phyloP scores from a whole-genome alignment of 108 stramenopile genomes.

The Fragilaria crotonensis region DNA sequence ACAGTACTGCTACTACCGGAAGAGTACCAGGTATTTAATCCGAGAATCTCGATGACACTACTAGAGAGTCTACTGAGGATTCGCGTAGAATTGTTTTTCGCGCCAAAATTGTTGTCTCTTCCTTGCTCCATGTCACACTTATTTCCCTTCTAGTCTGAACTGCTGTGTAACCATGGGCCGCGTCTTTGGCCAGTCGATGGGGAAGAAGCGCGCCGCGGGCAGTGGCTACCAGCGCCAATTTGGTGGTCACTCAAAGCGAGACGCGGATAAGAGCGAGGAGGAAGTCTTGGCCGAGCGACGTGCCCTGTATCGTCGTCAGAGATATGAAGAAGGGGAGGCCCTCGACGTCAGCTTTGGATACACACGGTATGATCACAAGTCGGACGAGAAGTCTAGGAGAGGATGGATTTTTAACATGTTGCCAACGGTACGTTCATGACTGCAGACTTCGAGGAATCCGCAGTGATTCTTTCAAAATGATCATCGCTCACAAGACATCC shows the following conservation, averaged over 20 bases:
- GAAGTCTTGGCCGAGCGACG: conserved; percentile 24
- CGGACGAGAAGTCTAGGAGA: conserved; percentile 18
- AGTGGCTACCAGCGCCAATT: conserved; percentile 62
- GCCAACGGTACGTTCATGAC: conserved; percentile 58
- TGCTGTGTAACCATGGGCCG: neutral
- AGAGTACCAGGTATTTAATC: too few relatives aligned
- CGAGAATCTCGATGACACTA: too few relatives aligned
- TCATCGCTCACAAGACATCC: neutral
- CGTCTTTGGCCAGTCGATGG: conserved; percentile 38
- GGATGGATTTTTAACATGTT: conserved; percentile 93
- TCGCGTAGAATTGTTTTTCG: too few relatives aligned
- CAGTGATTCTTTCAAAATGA: neutral
- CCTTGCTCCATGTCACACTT: too few relatives aligned
- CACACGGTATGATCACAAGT: conserved; percentile 32
- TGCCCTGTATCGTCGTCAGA: conserved; percentile 14
- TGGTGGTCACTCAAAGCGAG: conserved; percentile 15
- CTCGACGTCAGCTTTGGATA: conserved; percentile 61
- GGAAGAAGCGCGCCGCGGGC: conserved; percentile 1
- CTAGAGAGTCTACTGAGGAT: too few relatives aligned
- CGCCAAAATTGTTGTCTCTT: too few relatives aligned
- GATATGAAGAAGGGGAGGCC: conserved; percentile 42
- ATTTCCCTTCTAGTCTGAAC: neutral
- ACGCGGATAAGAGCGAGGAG: conserved; percentile 14
- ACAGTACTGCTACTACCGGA: too few relatives aligned
- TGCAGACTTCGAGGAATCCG: neutral